phyloP scores from a whole-genome alignment of 169 alveolate genomes.

The Blepharisma undulans region DNA sequence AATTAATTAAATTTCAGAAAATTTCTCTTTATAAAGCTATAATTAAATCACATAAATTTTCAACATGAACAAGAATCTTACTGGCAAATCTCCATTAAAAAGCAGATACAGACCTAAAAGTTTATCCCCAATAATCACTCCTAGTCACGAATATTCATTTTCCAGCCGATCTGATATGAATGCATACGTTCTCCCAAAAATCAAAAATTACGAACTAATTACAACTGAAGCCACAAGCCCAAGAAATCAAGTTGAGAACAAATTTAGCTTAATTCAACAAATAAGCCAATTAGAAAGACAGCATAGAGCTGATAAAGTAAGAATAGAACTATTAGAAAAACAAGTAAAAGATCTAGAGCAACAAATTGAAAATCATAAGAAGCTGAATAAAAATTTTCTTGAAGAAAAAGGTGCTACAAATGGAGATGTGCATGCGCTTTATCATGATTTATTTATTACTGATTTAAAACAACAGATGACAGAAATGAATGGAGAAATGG shows the following conservation, averaged over 20 bases:
- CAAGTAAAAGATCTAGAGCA: conserved; percentile 16
- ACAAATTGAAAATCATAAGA: not conserved
- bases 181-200: conserved; percentile 26
- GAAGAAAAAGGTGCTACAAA: not conserved
- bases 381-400: not conserved
- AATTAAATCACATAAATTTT: too few relatives aligned
- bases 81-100: not conserved
- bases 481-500: not conserved
- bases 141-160: not conserved
- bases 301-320: not conserved
- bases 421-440: conserved; percentile 43
- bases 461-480: conserved; percentile 42
- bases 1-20: too few relatives aligned
- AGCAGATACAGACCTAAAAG: conserved; percentile 18
- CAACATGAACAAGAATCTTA: not conserved
- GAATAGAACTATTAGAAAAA: not conserved
- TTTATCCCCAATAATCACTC: conserved; percentile 26
- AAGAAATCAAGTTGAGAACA: not conserved
- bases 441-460: conserved; percentile 46
- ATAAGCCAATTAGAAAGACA: not conserved
- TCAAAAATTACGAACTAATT: not conserved
- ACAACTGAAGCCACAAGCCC: not conserved
- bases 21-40: too few relatives aligned
- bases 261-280: not conserved
- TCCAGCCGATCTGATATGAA: not conserved